Conservation (phyloP, 75 land plant genomes). For the Cupressus sempervirens region DNA sequence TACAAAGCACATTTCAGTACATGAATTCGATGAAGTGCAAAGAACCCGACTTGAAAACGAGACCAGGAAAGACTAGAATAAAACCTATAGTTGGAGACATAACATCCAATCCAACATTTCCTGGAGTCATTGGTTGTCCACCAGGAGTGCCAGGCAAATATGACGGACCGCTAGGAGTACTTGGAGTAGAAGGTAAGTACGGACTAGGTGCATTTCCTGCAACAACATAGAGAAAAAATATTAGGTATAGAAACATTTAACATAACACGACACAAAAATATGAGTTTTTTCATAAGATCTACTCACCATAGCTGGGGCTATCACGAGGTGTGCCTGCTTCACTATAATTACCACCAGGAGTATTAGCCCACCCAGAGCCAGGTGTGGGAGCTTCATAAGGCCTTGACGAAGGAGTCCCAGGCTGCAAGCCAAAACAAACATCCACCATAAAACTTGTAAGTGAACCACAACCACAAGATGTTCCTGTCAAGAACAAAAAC, state of each 20-base stretch:
- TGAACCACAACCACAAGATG: background rate
- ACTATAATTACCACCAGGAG: slow-evolving; percentile 72
- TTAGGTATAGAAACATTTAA: background rate
- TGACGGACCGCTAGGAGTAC: slow-evolving; percentile 73
- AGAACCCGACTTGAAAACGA: background rate
- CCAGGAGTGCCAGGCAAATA: slow-evolving; percentile 97
- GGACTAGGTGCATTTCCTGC: slow-evolving; percentile 84
- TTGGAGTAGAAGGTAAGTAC: slow-evolving; percentile 87
- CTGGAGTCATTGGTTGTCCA: slow-evolving; percentile 99
- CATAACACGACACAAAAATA: background rate
- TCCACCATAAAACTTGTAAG: background rate
- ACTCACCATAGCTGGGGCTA: slow-evolving; percentile 57
- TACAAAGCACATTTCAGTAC: background rate
- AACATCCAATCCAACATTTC: slow-evolving; percentile 78
- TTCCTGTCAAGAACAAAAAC: background rate
- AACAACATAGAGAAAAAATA: background rate
- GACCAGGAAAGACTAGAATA: background rate
- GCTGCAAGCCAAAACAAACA: slow-evolving; percentile 38
- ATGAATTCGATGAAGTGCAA: background rate
- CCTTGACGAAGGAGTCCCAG: slow-evolving; percentile 80
- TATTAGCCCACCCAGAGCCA: slow-evolving; percentile 76
- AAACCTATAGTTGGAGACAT: slow-evolving; percentile 85
- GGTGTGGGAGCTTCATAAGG: slow-evolving; percentile 97
- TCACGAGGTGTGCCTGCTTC: slow-evolving; percentile 92
- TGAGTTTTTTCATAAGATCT: background rate